These are phyloP conservation scores for Boletus sp. DNA, from an alignment of 768 basidiomycete genomes.

Conservation along the genomic window DNA sequence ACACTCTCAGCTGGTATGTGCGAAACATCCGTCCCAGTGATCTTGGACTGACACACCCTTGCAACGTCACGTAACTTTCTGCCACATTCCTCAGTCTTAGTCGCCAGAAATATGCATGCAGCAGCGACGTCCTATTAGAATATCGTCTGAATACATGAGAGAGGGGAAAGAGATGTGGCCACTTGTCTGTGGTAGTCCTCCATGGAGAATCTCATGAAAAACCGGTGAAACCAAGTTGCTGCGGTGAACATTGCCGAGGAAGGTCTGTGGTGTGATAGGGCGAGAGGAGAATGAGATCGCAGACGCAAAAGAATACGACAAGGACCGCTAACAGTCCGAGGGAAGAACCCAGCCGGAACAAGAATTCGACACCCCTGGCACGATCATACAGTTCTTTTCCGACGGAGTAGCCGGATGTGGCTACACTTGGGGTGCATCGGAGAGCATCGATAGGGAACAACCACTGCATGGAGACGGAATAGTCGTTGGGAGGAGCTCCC, in stretches of 20 bases:
- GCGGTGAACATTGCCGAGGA: conserved; percentile 82
- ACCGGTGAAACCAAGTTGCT: conserved; percentile 87
- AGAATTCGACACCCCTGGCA: conserved; percentile 78
- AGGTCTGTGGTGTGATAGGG: conserved; percentile 45
- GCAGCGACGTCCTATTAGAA: conserved; percentile 70
- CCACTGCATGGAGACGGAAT: conserved; percentile 55
- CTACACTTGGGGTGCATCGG: conserved; percentile 53
- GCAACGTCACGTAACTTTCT: conserved; percentile 85
- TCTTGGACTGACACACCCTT: conserved; percentile 67
- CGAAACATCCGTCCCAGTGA: conserved; percentile 49
- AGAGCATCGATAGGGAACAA: conserved; percentile 62
- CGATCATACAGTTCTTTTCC: conserved; percentile 75
- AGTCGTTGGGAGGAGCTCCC: conserved; percentile 23
- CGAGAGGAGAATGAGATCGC: conserved; percentile 10
- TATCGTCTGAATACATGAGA: conserved; percentile 8
- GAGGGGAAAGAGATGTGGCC: conserved; percentile 4
- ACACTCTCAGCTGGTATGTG: conserved; percentile 62
- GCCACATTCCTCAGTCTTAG: conserved; percentile 90
- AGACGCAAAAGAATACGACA: conserved; percentile 5
- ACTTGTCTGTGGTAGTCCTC: conserved; percentile 79
- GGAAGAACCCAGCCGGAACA: conserved; percentile 77
- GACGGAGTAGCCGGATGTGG: conserved; percentile 43
- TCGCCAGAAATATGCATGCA: conserved; percentile 82
- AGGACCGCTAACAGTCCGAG: conserved; percentile 61
- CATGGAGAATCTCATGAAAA: conserved; percentile 85